Evolutionary conservation across 1,284 basidiomycete genomes (phyloP).

Genomic region (Puccinia brachypodii): DNA sequence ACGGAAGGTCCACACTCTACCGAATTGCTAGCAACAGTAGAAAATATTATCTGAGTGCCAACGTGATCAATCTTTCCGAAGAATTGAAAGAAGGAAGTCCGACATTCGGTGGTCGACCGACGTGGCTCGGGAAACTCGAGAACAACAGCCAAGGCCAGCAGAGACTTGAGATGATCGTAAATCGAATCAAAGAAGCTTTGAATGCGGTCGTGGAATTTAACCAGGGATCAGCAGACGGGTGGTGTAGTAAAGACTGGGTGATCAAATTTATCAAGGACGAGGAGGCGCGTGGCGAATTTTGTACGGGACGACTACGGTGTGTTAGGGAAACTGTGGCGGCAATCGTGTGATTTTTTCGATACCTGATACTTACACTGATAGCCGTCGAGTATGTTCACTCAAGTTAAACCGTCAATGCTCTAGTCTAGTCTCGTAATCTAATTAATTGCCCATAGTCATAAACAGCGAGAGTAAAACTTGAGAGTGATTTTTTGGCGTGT

Average conservation of each 20-base stretch:
- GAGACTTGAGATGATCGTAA: not conserved
- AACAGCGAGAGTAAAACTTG: no score
- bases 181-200: not conserved
- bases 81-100: not conserved
- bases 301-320: not conserved
- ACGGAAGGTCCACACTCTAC: not conserved
- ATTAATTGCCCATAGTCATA: no score
- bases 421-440: no score
- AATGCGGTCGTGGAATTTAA: not conserved
- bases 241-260: not conserved
- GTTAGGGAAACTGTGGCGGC: not conserved
- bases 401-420: no score
- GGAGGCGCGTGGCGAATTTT: not conserved
- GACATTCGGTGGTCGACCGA: not conserved
- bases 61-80: not conserved
- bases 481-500: no score
- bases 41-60: not conserved
- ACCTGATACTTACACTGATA: no score
- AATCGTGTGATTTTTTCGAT: not conserved
- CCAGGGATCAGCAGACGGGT: not conserved
- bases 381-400: no score
- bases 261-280: not conserved
- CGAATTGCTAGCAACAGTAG: not conserved
- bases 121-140: not conserved
- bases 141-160: not conserved